A percentile compares a stretch with the other conserved stretches of the same genome.
Evolutionary conservation across 331 rosid species (phyloP).

Genomic region (Pyracantha coccinea): DNA sequence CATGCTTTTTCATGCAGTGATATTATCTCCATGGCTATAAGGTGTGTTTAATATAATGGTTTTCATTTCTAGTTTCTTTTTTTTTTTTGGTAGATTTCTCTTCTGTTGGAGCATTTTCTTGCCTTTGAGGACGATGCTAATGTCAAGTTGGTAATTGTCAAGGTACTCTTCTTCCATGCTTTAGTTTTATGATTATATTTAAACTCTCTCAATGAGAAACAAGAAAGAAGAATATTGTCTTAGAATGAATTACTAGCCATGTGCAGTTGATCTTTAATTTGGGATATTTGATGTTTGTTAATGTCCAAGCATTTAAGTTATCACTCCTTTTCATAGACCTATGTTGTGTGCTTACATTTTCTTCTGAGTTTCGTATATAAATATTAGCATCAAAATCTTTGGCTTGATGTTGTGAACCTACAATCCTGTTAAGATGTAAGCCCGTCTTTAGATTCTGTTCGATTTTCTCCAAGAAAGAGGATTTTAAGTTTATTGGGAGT

Average conservation of each 20-base stretch:
- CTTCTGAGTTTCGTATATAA: not conserved
- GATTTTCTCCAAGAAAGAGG: not conserved
- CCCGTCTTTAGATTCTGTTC: not conserved
- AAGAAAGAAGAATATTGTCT: not conserved
- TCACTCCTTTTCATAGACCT: not conserved
- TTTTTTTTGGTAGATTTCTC: slow-evolving; percentile 39
- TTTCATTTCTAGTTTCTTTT: not conserved
- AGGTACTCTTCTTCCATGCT: slow-evolving; percentile 38
- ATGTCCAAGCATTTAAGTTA: not conserved
- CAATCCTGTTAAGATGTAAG: not conserved
- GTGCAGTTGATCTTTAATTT: not conserved
- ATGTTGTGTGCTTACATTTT: not conserved
- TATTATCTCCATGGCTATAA: no score
- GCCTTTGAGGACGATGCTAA: slow-evolving; percentile 50
- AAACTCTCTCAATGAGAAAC: not conserved
- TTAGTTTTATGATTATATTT: slow-evolving; percentile 1
- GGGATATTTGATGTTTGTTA: not conserved
- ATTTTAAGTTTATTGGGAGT: not conserved
- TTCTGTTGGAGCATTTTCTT: slow-evolving; percentile 47
- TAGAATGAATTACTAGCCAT: not conserved
- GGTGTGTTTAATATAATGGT: not conserved
- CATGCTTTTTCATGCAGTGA: not conserved
- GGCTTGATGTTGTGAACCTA: not conserved
- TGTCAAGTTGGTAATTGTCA: slow-evolving; percentile 60
- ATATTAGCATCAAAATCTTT: not conserved